Evolutionary conservation across 805 yeast species (phyloP).

Genomic region (Nakazawaea sp.): DNA sequence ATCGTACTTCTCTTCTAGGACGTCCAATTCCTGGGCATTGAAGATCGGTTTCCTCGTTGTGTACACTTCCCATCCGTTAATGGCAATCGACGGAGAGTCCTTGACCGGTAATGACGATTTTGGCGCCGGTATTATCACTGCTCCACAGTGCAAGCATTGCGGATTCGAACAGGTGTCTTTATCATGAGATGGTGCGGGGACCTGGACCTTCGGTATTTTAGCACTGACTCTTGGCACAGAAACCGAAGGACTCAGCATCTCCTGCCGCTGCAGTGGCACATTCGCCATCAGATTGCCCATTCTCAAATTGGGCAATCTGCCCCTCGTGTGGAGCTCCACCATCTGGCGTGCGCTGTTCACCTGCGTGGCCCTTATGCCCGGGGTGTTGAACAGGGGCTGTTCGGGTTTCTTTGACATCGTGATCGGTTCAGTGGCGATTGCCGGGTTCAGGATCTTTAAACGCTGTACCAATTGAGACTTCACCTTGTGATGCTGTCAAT

Average conservation of each 20-base stretch:
- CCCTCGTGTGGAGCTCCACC: constrained; percentile 42
- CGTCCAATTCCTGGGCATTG: constrained; percentile 66
- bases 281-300: neutral
- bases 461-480: no score
- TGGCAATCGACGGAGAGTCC: constrained; percentile 63
- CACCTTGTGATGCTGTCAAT: no score
- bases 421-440: neutral
- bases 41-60: constrained; percentile 74
- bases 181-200: constrained; percentile 12
- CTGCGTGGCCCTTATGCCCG: constrained; percentile 31
- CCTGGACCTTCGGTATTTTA: neutral
- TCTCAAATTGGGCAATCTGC: constrained; percentile 23
- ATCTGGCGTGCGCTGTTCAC: constrained; percentile 59
- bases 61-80: constrained; percentile 70
- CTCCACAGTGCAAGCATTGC: constrained; percentile 57
- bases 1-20: constrained; percentile 50
- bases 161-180: constrained; percentile 20
- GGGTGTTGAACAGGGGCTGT: neutral
- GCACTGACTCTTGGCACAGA: neutral
- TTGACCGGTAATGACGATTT: constrained; percentile 53
- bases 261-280: neutral
- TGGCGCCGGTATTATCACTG: constrained; percentile 75
- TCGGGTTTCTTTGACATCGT: neutral
- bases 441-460: no score
- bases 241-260: neutral